phyloP scores from a whole-genome alignment of 768 basidiomycete species.

The Antrodiella citrinella region DNA sequence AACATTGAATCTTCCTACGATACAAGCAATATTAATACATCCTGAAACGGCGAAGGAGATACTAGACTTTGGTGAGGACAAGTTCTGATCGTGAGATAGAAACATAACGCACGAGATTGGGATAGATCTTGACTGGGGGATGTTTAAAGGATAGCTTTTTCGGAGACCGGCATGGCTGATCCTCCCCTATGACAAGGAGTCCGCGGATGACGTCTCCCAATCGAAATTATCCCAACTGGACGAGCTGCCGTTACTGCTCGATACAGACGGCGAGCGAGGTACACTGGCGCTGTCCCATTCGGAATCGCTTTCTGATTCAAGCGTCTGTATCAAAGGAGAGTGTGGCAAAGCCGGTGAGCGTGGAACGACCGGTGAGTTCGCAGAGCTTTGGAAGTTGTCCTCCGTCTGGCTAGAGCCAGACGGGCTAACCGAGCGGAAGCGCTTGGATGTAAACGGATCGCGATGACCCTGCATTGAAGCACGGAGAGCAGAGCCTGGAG shows the following conservation, averaged over 20 bases:
- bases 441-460: not conserved
- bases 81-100: too few relatives aligned
- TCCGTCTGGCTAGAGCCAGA: not conserved
- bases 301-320: not conserved
- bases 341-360: not conserved
- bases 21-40: too few relatives aligned
- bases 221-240: not conserved
- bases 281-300: not conserved
- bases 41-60: too few relatives aligned
- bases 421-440: not conserved
- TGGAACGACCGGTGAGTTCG: not conserved
- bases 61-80: too few relatives aligned
- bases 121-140: too few relatives aligned
- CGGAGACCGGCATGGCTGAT: too few relatives aligned
- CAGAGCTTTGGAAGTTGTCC: not conserved
- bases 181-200: too few relatives aligned
- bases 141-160: too few relatives aligned
- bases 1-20: too few relatives aligned
- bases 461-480: not conserved
- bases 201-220: not conserved
- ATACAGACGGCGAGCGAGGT: constrained; percentile 6
- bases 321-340: not conserved
- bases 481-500: not conserved
- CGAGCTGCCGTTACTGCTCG: not conserved
- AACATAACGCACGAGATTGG: too few relatives aligned